Conservation (phyloP, 768 basidiomycete species). For the Leucosporidium creatinivorum region DNA sequence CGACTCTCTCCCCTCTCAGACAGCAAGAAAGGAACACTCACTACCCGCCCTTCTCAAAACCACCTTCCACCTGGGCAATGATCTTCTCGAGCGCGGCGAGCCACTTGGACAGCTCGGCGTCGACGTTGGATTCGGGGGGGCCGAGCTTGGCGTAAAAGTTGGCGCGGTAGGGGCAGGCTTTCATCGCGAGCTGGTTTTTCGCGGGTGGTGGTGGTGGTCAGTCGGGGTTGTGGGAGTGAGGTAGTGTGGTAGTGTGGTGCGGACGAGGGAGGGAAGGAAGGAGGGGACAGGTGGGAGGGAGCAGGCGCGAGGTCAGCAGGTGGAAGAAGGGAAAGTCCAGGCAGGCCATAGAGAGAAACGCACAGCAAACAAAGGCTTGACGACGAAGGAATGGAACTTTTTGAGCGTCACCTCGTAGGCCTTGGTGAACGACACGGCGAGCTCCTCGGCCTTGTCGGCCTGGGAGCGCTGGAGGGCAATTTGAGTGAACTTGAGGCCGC, state of each 20-base stretch:
- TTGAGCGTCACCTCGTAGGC: conserved; percentile 77
- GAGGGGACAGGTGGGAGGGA: not conserved
- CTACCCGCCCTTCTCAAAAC: conserved; percentile 47
- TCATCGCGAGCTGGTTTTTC: conserved; percentile 54
- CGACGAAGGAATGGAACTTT: conserved; percentile 72
- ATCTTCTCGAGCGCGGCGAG: conserved; percentile 51
- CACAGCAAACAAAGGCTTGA: conserved; percentile 53
- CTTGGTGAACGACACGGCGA: conserved; percentile 65
- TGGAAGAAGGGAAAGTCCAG: not conserved
- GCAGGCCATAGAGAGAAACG: conserved; percentile 35
- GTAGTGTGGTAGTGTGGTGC: not conserved
- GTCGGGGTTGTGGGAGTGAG: not conserved
- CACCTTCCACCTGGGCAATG: conserved; percentile 48
- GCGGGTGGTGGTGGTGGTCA: no score
- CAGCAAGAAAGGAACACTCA: not conserved
- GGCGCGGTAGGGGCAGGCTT: conserved; percentile 57
- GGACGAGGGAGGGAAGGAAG: not conserved
- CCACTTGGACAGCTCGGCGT: conserved; percentile 52
- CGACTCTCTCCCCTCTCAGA: not conserved
- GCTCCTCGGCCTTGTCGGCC: conserved; percentile 58
- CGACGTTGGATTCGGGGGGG: conserved; percentile 47
- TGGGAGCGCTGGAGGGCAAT: conserved; percentile 67
- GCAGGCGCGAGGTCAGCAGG: not conserved
- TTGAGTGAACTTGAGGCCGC: conserved; percentile 85
- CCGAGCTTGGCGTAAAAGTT: conserved; percentile 57